Evolutionary conservation across 2,329 filamentous ascomycete species (phyloP), one percentile per base, ranked within the genome.

Genomic region (Penicillium sp.): DNA sequence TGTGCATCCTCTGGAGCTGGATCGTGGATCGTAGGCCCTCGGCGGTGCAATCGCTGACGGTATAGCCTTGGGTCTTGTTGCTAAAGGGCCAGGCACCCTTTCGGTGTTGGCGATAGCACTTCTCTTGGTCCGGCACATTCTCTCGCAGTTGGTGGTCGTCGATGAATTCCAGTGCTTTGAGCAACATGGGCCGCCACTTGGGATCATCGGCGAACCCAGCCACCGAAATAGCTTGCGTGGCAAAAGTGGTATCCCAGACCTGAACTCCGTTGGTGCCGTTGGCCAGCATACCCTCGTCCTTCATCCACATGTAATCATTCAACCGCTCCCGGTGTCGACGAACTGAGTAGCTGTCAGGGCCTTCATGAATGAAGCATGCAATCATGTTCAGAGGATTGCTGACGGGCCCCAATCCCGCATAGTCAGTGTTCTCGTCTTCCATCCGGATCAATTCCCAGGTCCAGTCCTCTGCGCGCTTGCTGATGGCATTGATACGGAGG

Each of bases 251-350:
- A 65, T 98, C 93, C 93, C 93, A 98, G 55, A 84, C 86, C 68
- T 98, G 93, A 1, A 97, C 90, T n/a, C 93, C 93, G 58, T 98
- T 97, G 7, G 93, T 98, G 34, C 93, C 93, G 60, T 96, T 96
- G 70, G 85, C 85, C 41, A 97, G 77, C 88, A 98, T 89, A 5
- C 93, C 93, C 65, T 96, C 90, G 32, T 83, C 69, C 54, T 94
- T 95, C 43, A 98, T 77, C 90, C 93, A 98, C 28, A 98, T 69
- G 52, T 85, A 94, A 61, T 98, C 93, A 38, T 88, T 79, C 9
- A 95, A 69, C 3, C 89, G 82, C 60, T 96, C 88, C 7, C 88
- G 75, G 62, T 96, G 91, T 36, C 85, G 80, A 42, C 80, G 78
- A 27, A 95, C 84, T 0, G 84, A 84, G 57, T 78, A 69, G 0